A percentile compares a stretch with the other conserved stretches of the same genome.
Conservation (phyloP, 2,329 filamentous ascomycete genomes). For the Diaporthe nobilis region DNA sequence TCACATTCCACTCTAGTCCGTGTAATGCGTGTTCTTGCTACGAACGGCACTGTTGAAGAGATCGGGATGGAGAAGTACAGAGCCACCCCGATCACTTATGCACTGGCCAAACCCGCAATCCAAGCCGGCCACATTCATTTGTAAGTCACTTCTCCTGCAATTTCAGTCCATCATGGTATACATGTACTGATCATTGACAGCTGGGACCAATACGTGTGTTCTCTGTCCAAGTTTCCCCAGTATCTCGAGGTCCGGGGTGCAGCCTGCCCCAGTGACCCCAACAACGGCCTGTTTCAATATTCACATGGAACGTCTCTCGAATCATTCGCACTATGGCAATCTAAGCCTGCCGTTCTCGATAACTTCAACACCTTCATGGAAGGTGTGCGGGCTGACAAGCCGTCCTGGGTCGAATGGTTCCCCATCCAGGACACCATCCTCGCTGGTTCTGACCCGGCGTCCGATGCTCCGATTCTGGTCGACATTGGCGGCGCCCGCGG, state of each 20-base stretch:
- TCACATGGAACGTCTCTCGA: not conserved
- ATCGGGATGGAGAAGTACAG: not conserved
- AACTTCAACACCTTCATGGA: constrained; percentile 14
- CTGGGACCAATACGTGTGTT: constrained; percentile 3
- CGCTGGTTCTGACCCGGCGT: not conserved
- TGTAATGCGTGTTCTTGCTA: not conserved
- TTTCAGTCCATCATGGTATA: not conserved
- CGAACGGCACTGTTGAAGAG: constrained; percentile 16
- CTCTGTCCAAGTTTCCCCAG: constrained; percentile 11
- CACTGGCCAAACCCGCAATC: constrained; percentile 5
- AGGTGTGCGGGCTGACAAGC: constrained; percentile 5
- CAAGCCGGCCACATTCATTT: constrained; percentile 2
- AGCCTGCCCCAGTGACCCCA: not conserved
- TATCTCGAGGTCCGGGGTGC: not conserved
- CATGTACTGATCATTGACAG: not conserved
- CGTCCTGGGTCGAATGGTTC: constrained; percentile 1
- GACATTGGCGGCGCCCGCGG: not conserved
- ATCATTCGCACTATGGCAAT: not conserved
- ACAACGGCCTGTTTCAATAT: constrained; percentile 1
- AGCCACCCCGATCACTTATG: constrained; percentile 2
- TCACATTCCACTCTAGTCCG: not conserved
- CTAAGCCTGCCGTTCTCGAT: not conserved
- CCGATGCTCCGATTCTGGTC: not conserved
- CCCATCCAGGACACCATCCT: constrained; percentile 2
- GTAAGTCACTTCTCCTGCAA: not conserved